Base-by-base conservation (phyloP, 164 flowering plant species). In the Vitis cinerea region DNA sequence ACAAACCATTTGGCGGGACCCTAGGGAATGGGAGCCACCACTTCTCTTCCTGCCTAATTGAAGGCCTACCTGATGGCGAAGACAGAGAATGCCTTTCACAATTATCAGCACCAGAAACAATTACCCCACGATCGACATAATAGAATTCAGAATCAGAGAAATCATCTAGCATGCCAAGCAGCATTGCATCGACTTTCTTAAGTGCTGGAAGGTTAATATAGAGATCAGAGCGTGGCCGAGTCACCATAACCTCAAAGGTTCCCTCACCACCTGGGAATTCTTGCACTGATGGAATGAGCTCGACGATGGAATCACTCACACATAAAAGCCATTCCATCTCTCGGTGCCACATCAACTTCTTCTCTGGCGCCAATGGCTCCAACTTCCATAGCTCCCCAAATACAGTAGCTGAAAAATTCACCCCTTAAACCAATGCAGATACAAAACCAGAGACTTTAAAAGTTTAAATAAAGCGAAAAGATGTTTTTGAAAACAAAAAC, bases 251-350 rank as follows among this genome's bases (percentile, higher is more conserved):
- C 75, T 92, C 98, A 69, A 79, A 81, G 4, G 85, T 88, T 30
- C 86, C 83, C 27, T 23, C 27, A 15, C 94, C 93, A 23, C 88
- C 94, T 0, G 93, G 96, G 50, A 85, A 82, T 61, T 86, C 84
- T 68, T 93, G 98, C 13, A 74, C 30, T 1, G 90, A 80, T 19
- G 98, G 98, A 6, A 84, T 66, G 9, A 93, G 82, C 74, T 93
- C 97, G 1, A 93, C 93, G 23, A 93, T 90, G 3, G 84, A 85
- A 73, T 93, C 88, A 49, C 90, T 84, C 10, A 88, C 92, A 54
- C 82, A 83, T 52, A 93, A 70, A 9, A 93, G 81, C 90, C 94
- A 93, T n/a, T 87, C 91, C 92, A 93, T 91, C 70, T 93, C 98
- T 59, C 94, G 75, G 4, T 69, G 68, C 98, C 98, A 93, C 86